Evolutionary conservation across 2,329 filamentous ascomycete genomes (phyloP), one percentile per base, ranked within the genome.

Genomic region (Aspergillus spinulosporus): DNA sequence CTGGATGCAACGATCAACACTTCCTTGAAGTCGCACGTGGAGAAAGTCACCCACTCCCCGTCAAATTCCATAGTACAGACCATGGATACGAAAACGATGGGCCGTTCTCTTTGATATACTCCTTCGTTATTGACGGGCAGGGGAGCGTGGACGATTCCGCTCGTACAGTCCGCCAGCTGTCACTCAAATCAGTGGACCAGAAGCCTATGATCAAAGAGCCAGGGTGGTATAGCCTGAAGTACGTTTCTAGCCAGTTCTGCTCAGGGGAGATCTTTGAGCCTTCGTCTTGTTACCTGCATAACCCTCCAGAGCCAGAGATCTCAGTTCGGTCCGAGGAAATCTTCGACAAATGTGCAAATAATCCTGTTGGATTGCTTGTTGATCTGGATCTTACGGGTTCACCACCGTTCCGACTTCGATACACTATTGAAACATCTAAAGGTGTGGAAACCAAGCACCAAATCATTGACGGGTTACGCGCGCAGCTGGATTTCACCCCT

Each of bases 281-380:
- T 29, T 90, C 93, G 2, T 94, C 92, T 14, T 97, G 93, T 72
- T 80, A 96, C 57, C 78, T 99, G 52, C 82, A 95, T 62, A 99
- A 97, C 63, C 94, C 94, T 4, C 87, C 94, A 0, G 88, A 96
- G 74, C 94, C 94, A 7, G 85, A 88, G 54, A 73, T 99, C 56
- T 80, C 84, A 4, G 78, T 99, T 49, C 83, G 82, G 31, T 82
- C 86, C 5, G 89, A 96, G 64, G 88, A 92, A 60, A 92, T 99
- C 43, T 89, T 90, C 51, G 94, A 99, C 73, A 96, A 95, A 70
- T 99, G 94, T 71, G 93, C 92, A 36, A 92, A 92, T 48, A 96
- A 92, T 68, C 91, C 94, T 0, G 90, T 99, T 59, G 94, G 94
- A 40, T 82, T 99, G 53, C 84, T 88, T 8, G 90, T 99, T 40